Conservation (phyloP, 192 early-diverging fungal genomes). For the Coemansia sp. region DNA sequence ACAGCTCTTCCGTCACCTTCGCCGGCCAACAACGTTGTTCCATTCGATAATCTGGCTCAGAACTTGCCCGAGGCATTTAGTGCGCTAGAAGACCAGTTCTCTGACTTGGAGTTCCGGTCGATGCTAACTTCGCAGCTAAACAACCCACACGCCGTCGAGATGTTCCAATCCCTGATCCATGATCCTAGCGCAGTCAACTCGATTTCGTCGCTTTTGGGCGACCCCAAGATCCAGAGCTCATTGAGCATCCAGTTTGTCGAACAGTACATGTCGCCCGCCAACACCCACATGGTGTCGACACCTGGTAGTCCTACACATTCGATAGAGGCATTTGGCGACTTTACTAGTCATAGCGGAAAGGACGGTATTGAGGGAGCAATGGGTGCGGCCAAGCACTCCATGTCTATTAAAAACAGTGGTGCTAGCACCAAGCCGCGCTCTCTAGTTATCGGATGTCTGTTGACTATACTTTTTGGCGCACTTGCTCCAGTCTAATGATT, state of each 20-base stretch:
- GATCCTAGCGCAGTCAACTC: conserved; percentile 47
- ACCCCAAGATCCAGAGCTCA: conserved; percentile 54
- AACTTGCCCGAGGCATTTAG: conserved; percentile 54
- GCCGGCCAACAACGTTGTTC: conserved; percentile 19
- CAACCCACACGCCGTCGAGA: conserved; percentile 55
- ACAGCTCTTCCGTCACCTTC: neutral
- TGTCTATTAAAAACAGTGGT: conserved; percentile 20
- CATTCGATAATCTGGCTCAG: conserved; percentile 52
- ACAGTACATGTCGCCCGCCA: conserved; percentile 30
- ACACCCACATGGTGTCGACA: neutral
- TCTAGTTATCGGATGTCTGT: conserved; percentile 29
- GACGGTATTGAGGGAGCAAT: conserved; percentile 25
- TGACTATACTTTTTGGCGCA: conserved; percentile 26
- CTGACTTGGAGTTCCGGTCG: conserved; percentile 40
- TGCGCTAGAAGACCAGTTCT: conserved; percentile 48
- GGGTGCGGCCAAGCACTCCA: conserved; percentile 15
- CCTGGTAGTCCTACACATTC: conserved; percentile 3
- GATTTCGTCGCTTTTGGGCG: conserved; percentile 44
- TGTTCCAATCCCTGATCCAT: conserved; percentile 57
- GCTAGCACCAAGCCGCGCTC: conserved; percentile 21
- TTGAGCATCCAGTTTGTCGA: conserved; percentile 52
- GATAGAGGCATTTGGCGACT: conserved; percentile 25
- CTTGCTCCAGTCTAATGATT: conserved; percentile 32
- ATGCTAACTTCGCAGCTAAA: conserved; percentile 51
- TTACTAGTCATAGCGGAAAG: conserved; percentile 19